Percentiles rank a stretch among this genome's conserved stretches.
Conservation (phyloP, 1,139 yeast genomes). For the Yarrowia galli region DNA sequence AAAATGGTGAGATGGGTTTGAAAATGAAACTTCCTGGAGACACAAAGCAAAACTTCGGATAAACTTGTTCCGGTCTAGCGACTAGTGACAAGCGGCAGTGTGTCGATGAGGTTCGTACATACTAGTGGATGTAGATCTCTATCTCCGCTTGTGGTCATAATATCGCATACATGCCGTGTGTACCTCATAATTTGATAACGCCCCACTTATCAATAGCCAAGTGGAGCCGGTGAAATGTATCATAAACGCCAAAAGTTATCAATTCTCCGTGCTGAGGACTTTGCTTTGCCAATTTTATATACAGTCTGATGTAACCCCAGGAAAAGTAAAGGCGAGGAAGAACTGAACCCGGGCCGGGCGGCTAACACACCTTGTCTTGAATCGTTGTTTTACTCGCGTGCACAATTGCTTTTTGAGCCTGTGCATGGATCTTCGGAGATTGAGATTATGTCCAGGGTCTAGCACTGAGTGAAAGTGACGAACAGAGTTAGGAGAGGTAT, state of each 20-base stretch:
- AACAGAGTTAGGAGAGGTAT: neutral
- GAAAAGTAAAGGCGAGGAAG: neutral
- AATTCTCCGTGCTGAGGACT: conserved; percentile 1
- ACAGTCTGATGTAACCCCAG: neutral
- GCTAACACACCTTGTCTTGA: neutral
- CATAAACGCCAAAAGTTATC: neutral
- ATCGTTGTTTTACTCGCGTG: conserved; percentile 5
- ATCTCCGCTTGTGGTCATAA: no score
- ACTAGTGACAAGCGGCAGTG: no score
- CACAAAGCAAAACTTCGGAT: neutral
- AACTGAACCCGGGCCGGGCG: conserved; percentile 14
- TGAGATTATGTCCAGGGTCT: conserved; percentile 13
- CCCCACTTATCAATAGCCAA: neutral
- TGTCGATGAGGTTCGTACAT: no score
- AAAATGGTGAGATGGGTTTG: no score
- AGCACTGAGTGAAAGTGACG: neutral
- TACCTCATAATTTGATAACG: no score
- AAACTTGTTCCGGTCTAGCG: neutral
- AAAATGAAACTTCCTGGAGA: neutral
- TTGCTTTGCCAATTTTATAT: neutral
- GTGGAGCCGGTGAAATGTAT: neutral
- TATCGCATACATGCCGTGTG: no score
- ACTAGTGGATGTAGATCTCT: no score
- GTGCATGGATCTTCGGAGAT: conserved; percentile 29
- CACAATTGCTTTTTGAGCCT: conserved; percentile 2